phyloP scores from a whole-genome alignment of 371 early-diverging fungal genomes.

The Ecytonucleospora hepatopenaei region DNA sequence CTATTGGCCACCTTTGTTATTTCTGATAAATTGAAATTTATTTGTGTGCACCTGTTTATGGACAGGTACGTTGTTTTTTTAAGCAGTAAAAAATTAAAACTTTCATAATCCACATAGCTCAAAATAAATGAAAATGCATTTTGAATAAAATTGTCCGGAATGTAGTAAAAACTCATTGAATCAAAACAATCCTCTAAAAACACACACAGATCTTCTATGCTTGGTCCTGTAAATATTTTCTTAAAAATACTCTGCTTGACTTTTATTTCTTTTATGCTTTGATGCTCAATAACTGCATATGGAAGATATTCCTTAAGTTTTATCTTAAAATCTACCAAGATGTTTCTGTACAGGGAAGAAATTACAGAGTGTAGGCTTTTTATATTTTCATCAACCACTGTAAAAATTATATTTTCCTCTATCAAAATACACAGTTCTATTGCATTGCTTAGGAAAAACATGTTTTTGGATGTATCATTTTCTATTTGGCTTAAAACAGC shows the following conservation, averaged over 20 bases:
- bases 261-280: slow-evolving; percentile 39
- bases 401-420: neutral
- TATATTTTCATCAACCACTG: neutral
- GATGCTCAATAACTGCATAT: slow-evolving; percentile 34
- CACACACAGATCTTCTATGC: slow-evolving; percentile 19
- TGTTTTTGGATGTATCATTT: slow-evolving; percentile 8
- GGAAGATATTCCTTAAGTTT: slow-evolving; percentile 22
- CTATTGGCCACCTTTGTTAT: slow-evolving; percentile 34
- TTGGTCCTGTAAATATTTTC: slow-evolving; percentile 21
- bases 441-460: slow-evolving; percentile 33
- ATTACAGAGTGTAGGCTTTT: neutral
- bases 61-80: slow-evolving; percentile 33
- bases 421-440: slow-evolving; percentile 27
- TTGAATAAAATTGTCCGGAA: slow-evolving; percentile 29
- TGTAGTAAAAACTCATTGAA: slow-evolving; percentile 24
- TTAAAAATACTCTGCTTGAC: slow-evolving; percentile 26
- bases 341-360: neutral
- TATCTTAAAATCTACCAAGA: neutral
- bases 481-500: neutral
- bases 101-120: slow-evolving; percentile 18
- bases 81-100: slow-evolving; percentile 42
- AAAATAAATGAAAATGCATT: slow-evolving; percentile 23
- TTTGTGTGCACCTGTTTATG: slow-evolving; percentile 37
- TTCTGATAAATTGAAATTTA: slow-evolving; percentile 43
- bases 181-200: slow-evolving; percentile 31